Evolutionary conservation across 371 early-diverging fungal species (phyloP), one percentile per base, ranked within the genome.

Genomic region (Chytridium lagenaria): DNA sequence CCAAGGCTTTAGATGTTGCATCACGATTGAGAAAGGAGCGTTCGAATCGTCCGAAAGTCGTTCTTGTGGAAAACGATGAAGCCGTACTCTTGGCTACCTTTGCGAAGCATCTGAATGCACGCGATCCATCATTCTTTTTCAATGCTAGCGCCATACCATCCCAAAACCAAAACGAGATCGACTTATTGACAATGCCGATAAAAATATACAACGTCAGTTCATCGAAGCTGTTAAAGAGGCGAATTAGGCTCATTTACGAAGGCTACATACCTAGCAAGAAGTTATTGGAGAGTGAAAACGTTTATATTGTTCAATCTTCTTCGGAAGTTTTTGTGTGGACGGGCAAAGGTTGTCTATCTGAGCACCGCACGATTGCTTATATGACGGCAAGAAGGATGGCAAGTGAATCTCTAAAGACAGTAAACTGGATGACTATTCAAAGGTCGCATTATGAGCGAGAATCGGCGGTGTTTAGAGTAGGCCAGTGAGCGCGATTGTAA

Each of bases 271-370:
- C 81, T 1, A 64, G 66, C 50, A 80, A 76, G 59, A 31, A 7
- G 28, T 5, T 74, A 22, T 64, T 81, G 36, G 66, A 63, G 37
- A 52, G 16, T 15, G 69, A 68, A 7, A n/a, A 28, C 16, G 69
- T 65, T 0, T 75, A 39, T 40, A 38, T 81, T 36, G 70, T 81
- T 1, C 34, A 57, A 26, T 23, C 38, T 36, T 15, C 16, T 2
- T 12, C 50, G 19, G 78, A 81, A 67, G 78, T 81, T 3, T 73
- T 75, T 44, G 28, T 59, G 5, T 81, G 82, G 82, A 61, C 70
- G 38, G 79, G 79, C 10, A 77, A 67, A 28, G 49, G 68, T 10
- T 19, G 68, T 26, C 26, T 37, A 12, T 5, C 51, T 22, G 78
- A 75, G 55, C 50, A 50, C 26, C 39, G 71, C 28, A 30, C 49